These are phyloP conservation scores for Porcisia deanei DNA, from an alignment of 208 protist genomes.

Conservation along the genomic window DNA sequence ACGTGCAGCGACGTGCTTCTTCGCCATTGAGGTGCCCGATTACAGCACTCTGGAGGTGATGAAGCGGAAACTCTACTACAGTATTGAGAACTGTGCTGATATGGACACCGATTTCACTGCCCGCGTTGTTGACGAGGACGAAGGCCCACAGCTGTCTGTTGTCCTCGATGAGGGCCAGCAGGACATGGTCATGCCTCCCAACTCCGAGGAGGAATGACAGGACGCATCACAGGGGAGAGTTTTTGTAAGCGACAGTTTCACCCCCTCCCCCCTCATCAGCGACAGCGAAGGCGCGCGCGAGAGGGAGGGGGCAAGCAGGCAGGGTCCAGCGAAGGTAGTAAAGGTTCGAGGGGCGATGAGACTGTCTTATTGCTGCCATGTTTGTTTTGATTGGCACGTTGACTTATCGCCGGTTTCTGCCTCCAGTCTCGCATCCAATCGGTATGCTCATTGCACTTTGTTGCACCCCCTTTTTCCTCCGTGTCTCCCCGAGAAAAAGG, in stretches of 20 bases:
- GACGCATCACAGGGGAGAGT: background rate
- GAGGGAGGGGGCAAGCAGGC: background rate
- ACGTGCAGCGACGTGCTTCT: constrained; percentile 96
- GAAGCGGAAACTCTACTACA: constrained; percentile 94
- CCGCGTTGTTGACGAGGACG: constrained; percentile 71
- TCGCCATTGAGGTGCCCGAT: constrained; percentile 93
- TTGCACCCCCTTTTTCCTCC: background rate
- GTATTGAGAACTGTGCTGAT: constrained; percentile 94
- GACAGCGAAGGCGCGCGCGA: background rate
- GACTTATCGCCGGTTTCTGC: background rate
- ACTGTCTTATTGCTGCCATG: background rate
- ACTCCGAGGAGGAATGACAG: constrained; percentile 20
- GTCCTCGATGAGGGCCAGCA: constrained; percentile 46
- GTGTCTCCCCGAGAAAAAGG: background rate
- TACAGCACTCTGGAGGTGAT: constrained; percentile 94
- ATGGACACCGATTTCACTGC: constrained; percentile 95
- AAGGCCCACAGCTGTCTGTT: constrained; percentile 77
- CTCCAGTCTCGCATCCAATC: background rate
- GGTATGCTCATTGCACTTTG: background rate
- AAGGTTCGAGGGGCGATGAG: background rate
- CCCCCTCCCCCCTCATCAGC: background rate
- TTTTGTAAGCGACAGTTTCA: background rate
- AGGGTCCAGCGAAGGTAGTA: background rate
- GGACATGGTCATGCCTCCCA: constrained; percentile 10
- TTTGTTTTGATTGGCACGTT: background rate